Evolutionary conservation across 1,284 basidiomycete species (phyloP), one percentile per base, ranked within the genome.

Genomic region (Pseudozyma hubeiensis): DNA sequence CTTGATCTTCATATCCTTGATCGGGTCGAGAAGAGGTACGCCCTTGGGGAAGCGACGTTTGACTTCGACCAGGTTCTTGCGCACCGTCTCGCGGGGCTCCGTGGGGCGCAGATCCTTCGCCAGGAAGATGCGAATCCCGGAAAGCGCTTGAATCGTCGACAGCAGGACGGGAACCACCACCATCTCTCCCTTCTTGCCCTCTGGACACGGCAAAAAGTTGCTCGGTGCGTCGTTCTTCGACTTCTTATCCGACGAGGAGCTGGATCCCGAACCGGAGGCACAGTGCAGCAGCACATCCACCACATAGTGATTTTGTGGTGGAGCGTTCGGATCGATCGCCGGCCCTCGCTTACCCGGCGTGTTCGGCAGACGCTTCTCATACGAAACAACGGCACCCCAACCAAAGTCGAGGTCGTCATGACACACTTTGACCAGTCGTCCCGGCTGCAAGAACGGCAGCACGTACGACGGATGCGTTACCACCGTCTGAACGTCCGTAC

Each of bases 1-100:
- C 70, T 92, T 92, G 84, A 99, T 97, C 31, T 91, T 91, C 94
- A 99, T 96, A 85, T 98, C 94, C 79, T 93, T 89, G 55, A 98
- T 88, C 0, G 97, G 97, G 84, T 99, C 97, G 7, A 99, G 87
- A 7, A 96, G 86, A 0, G 92, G 88, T 48, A 98, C 90, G 1
- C 93, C 94, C n/a, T 80, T 74, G 48, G 93, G 92, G 86, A 96
- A 96, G 43, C 96, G 89, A 64, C 91, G 88, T 68, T 94, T 90
- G 16, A 98, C 93, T 85, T 99, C 96, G 50, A 90, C 85, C 16
- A 99, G 89, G 66, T 92, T 92, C 87, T 94, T 94, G 90, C 92
- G 95, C 2, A 90, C 89, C 7, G 91, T 92, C 71, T 94, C 91
- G 54, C 94, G 88, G 5, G 91, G 89, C 34, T 89, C 88, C 24